A percentile compares a stretch with the other conserved stretches of the same genome.
Evolutionary conservation across 805 yeast species (phyloP).

Genomic region (Metschnikowia peoriensis): DNA sequence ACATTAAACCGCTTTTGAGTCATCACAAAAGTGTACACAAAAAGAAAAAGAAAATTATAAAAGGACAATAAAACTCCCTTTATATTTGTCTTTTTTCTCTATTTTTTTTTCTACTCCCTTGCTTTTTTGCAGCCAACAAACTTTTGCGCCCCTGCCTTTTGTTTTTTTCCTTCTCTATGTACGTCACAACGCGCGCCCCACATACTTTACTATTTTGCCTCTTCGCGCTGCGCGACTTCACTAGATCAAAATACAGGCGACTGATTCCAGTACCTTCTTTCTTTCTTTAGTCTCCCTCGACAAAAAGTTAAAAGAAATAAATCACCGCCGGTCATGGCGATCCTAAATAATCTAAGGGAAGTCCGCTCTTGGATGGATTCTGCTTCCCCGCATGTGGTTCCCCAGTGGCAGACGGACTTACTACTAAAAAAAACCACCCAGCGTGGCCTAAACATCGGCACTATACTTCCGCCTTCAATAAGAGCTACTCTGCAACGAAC

Average conservation of each 20-base stretch:
- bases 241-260: conserved; percentile 1
- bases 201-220: neutral
- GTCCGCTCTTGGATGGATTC: conserved; percentile 17
- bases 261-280: neutral
- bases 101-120: too few relatives aligned
- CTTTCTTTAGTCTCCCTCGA: neutral
- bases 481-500: conserved; percentile 1
- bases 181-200: neutral
- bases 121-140: neutral
- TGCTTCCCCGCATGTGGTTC: conserved; percentile 13
- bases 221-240: neutral
- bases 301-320: too few relatives aligned
- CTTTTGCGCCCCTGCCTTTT: neutral
- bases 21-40: neutral
- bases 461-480: neutral
- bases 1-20: too few relatives aligned
- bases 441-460: neutral
- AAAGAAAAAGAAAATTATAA: too few relatives aligned
- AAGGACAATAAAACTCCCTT: neutral
- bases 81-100: too few relatives aligned
- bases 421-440: conserved; percentile 1
- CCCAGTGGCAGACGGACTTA: conserved; percentile 11
- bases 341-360: conserved; percentile 19
- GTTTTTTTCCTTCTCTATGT: neutral
- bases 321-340: conserved; percentile 14